Percentiles rank a stretch among this genome's conserved stretches.
Evolutionary conservation across 108 stramenopile genomes (phyloP).

Genomic region (Skeletonema costatum): DNA sequence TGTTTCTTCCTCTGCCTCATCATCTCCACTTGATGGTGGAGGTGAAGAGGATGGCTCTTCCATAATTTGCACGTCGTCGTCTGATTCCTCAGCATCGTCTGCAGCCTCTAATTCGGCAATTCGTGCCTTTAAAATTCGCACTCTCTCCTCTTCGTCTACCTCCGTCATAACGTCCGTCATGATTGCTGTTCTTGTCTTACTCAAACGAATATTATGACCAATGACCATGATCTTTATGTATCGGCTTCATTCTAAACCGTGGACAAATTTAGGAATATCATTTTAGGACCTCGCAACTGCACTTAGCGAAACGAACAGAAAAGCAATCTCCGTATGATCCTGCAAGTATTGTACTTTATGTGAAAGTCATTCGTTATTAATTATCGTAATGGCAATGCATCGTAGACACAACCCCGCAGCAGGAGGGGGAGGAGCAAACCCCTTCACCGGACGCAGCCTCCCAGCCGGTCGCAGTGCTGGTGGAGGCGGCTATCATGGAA

Average conservation of each 20-base stretch:
- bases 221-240: too few species aligned
- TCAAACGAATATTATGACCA: not conserved
- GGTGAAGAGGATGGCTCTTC: not conserved
- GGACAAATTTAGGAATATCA: too few species aligned
- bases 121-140: not conserved
- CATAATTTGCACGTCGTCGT: not conserved
- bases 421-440: not conserved
- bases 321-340: too few species aligned
- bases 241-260: too few species aligned
- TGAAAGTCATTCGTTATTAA: too few species aligned
- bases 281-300: too few species aligned
- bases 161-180: not conserved
- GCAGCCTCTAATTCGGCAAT: not conserved
- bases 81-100: not conserved
- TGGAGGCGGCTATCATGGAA: not conserved
- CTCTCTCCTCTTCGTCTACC: not conserved
- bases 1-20: not conserved
- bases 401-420: not conserved
- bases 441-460: slow-evolving; percentile 5
- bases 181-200: not conserved
- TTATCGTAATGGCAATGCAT: slow-evolving; percentile 1
- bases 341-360: too few species aligned
- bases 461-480: not conserved
- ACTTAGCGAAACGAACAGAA: too few species aligned
- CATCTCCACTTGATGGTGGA: not conserved